These are phyloP conservation scores for Albizia julibrissin DNA, from an alignment of 306 rosid genomes.

Conservation along the genomic window DNA sequence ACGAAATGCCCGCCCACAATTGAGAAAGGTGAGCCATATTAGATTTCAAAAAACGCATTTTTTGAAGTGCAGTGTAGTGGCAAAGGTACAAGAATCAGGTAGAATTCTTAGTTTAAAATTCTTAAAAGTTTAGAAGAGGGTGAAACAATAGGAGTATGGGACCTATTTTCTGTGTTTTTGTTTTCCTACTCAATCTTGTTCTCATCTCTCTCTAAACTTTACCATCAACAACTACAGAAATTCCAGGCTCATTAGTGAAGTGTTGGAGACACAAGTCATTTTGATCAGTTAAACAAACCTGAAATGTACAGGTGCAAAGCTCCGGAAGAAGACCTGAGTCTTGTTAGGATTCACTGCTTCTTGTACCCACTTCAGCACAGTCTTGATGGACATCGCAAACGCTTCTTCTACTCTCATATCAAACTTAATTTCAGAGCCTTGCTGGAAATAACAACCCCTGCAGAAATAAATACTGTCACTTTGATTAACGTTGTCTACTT, in stretches of 20 bases:
- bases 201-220: neutral
- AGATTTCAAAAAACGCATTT: neutral
- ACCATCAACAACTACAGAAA: neutral
- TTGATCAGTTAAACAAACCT: slow-evolving; percentile 46
- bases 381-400: slow-evolving; percentile 60
- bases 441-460: slow-evolving; percentile 93
- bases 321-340: slow-evolving; percentile 76
- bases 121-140: neutral
- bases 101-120: neutral
- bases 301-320: slow-evolving; percentile 86
- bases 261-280: neutral
- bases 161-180: neutral
- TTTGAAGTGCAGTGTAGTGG: neutral
- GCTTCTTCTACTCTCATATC: slow-evolving; percentile 75
- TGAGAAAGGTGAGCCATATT: neutral
- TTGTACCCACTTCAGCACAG: slow-evolving; percentile 69
- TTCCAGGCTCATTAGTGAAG: neutral
- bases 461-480: slow-evolving; percentile 15
- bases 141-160: neutral
- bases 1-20: neutral
- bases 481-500: neutral
- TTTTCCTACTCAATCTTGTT: neutral
- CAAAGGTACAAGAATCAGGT: neutral
- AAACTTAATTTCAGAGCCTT: slow-evolving; percentile 63
- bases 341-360: slow-evolving; percentile 49